phyloP scores from a whole-genome alignment of 2,329 filamentous ascomycete species.

The Mariannaea elegans region DNA sequence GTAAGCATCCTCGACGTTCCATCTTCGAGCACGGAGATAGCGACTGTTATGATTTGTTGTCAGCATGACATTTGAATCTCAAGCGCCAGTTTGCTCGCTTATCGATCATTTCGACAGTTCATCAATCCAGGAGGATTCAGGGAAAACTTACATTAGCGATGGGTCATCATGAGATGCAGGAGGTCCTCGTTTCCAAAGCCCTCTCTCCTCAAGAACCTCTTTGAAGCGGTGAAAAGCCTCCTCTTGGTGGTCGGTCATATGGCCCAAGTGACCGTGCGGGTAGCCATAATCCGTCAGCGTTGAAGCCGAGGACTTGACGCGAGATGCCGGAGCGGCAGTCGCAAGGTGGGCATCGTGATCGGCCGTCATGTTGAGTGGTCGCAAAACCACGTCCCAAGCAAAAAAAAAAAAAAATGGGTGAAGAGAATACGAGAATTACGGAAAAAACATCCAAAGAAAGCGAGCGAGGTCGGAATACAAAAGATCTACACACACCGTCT shows the following conservation, averaged over 20 bases:
- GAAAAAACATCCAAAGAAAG: neutral
- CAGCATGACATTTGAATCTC: constrained; percentile 12
- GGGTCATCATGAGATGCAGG: constrained; percentile 76
- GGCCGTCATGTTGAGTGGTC: constrained; percentile 36
- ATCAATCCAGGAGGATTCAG: neutral
- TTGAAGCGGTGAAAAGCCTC: constrained; percentile 78
- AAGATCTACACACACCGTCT: constrained; percentile 5
- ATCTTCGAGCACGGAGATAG: constrained; percentile 86
- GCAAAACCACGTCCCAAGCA: neutral
- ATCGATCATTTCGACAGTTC: neutral
- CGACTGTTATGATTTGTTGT: constrained; percentile 63
- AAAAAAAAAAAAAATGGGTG: neutral
- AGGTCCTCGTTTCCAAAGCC: constrained; percentile 66
- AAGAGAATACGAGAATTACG: neutral
- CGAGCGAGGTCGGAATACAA: neutral
- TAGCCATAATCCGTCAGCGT: constrained; percentile 60
- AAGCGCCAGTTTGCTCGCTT: neutral
- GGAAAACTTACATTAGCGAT: constrained; percentile 70
- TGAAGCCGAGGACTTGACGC: constrained; percentile 43
- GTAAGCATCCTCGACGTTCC: constrained; percentile 79
- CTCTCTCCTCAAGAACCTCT: constrained; percentile 68
- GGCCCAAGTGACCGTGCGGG: constrained; percentile 81
- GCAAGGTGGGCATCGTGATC: constrained; percentile 29
- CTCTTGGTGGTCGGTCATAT: constrained; percentile 76
- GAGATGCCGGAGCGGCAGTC: constrained; percentile 38